Evolutionary conservation across 305 asterid genomes (phyloP), one percentile per base, ranked within the genome.

Genomic region (Fraxinus albicans): DNA sequence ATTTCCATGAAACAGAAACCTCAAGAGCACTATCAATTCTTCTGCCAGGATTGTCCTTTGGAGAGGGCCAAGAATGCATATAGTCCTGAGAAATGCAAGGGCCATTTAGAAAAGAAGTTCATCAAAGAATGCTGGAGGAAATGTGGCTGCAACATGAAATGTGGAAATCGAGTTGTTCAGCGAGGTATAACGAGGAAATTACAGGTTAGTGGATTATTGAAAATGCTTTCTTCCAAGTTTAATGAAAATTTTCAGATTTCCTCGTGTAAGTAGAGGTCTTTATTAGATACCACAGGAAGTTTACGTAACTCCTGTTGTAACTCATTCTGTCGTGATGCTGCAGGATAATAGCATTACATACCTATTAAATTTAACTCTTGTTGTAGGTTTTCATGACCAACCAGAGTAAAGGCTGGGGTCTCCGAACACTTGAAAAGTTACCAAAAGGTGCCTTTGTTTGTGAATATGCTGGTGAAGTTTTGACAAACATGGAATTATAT

Each of bases 51-150:
- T 60, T 95, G 98, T 89, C 98, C 98, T 76, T 69, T 90, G 79
- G 97, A 95, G 90, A 92, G 95, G 86, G 90, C 89, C 42, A 91
- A 91, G 85, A 88, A 83, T 34, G 80, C 65, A 8, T 15, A 33
- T 47, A 31, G 50, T 19, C 89, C 90, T 78, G 88, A 80, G 78
- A 85, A 86, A 60, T 95, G 98, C 90, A 90, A 87, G 85, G 98
- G 96, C n/a, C 97, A 95, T 72, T 36, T 86, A 25, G 80, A 77
- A 76, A 89, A 89, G 83, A 94, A 87, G 78, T 95, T 95, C 83
- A 91, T 95, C 65, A 93, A 95, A 83, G 96, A 95, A 76, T 95
- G 98, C 86, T 90, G 98, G 98, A 87, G 86, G 81, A 95, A 93
- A 88, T 95, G 98, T 63, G 92, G 98, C 77, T 93, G 98, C 86